Evolutionary conservation across 495 filamentous ascomycete genomes (phyloP).

Genomic region (Apodospora peruviana): DNA sequence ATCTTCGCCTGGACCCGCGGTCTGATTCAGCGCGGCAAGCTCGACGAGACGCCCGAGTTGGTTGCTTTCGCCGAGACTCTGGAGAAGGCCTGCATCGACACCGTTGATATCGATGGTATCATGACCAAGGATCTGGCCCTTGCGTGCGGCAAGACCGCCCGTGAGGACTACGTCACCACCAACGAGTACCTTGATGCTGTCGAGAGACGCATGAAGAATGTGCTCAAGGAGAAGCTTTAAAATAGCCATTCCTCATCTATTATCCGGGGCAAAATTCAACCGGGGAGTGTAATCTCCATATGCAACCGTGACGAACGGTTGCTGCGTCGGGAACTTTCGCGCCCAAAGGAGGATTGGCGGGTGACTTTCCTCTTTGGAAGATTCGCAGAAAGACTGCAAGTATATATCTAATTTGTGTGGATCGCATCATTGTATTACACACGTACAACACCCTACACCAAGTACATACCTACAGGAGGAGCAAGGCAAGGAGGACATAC

Average conservation of each 20-base stretch:
- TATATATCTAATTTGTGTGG: no score
- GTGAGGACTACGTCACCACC: constrained; percentile 83
- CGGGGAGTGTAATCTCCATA: no score
- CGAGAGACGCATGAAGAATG: constrained; percentile 71
- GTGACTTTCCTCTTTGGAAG: no score
- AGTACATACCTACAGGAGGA: no score
- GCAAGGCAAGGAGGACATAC: no score
- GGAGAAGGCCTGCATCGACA: constrained; percentile 91
- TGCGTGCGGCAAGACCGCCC: constrained; percentile 76
- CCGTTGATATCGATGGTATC: constrained; percentile 86
- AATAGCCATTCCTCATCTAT: neutral
- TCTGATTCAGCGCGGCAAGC: constrained; percentile 81
- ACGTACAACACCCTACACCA: no score
- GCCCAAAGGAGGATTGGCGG: no score
- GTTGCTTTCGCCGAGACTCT: constrained; percentile 84
- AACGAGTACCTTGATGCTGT: constrained; percentile 83
- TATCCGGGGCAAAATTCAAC: neutral
- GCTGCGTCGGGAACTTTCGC: no score
- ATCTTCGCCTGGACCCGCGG: constrained; percentile 99
- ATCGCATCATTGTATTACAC: no score
- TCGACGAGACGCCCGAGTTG: constrained; percentile 84
- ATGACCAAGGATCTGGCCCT: constrained; percentile 99
- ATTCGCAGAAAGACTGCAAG: no score
- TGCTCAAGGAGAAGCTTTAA: constrained; percentile 50
- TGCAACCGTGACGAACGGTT: no score